phyloP scores from a whole-genome alignment of 306 rosid species.

The Biancaea sappan region DNA sequence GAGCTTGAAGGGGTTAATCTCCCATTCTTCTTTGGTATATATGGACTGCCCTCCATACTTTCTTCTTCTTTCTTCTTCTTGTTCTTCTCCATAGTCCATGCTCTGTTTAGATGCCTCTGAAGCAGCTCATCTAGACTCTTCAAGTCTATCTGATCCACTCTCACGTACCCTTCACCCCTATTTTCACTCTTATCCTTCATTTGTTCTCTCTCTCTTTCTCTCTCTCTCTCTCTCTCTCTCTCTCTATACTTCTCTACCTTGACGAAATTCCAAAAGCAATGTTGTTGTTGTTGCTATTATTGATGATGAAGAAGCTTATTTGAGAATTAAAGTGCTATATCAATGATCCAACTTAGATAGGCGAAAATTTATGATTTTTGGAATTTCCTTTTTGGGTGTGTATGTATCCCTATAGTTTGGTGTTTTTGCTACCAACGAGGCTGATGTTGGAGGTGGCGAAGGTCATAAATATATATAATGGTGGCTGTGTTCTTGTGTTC shows the following conservation, averaged over 20 bases:
- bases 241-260: neutral
- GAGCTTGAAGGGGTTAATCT: conserved; percentile 93
- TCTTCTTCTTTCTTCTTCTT: conserved; percentile 61
- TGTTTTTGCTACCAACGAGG: conserved; percentile 12
- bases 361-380: conserved; percentile 32
- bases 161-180: conserved; percentile 79
- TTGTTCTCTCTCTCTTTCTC: no score
- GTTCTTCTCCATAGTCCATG: conserved; percentile 96
- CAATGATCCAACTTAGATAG: conserved; percentile 14
- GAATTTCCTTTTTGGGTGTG: neutral
- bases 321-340: neutral
- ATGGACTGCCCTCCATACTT: conserved; percentile 46
- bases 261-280: neutral
- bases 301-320: conserved; percentile 1
- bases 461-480: conserved; percentile 43
- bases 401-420: neutral
- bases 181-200: conserved; percentile 91
- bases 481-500: conserved; percentile 35
- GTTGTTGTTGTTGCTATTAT: no score
- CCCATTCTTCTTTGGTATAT: conserved; percentile 80
- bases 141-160: conserved; percentile 99
- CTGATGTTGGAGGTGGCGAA: conserved; percentile 22
- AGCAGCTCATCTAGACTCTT: conserved; percentile 98
- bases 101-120: conserved; percentile 84
- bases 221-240: no score